Conservation (phyloP, 2,329 filamentous ascomycete genomes). For the Grosmannia clavigera region DNA sequence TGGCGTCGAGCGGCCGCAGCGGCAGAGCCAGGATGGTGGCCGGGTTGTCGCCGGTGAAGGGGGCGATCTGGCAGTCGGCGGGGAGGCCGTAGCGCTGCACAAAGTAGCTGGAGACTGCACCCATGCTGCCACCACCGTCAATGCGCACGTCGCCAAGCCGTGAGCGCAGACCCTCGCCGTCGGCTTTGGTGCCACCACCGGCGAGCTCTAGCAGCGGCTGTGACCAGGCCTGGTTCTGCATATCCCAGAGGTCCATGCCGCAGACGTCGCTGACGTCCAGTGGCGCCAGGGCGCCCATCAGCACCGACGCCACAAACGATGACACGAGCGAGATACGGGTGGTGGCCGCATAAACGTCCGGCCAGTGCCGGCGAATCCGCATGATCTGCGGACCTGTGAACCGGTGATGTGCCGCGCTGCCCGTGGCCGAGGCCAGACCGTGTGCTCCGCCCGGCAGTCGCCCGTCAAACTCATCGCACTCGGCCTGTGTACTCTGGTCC, state of each 20-base stretch:
- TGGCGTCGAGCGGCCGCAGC: slow-evolving; percentile 76
- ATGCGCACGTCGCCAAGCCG: slow-evolving; percentile 73
- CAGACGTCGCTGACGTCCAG: slow-evolving; percentile 92
- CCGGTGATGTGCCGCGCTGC: slow-evolving; percentile 89
- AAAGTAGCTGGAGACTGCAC: slow-evolving; percentile 68
- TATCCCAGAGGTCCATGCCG: slow-evolving; percentile 95
- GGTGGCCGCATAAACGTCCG: slow-evolving; percentile 69
- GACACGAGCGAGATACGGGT: slow-evolving; percentile 85
- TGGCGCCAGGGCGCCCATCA: slow-evolving; percentile 74
- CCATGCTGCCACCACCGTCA: slow-evolving; percentile 72
- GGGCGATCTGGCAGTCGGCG: slow-evolving; percentile 60
- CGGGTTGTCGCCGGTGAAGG: slow-evolving; percentile 93
- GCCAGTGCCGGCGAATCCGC: slow-evolving; percentile 68
- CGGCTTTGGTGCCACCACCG: slow-evolving; percentile 48
- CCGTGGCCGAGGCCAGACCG: slow-evolving; percentile 65
- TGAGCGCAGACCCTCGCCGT: slow-evolving; percentile 50
- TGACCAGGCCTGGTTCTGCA: slow-evolving; percentile 60
- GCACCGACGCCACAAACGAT: slow-evolving; percentile 83
- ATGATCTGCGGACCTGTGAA: slow-evolving; percentile 98
- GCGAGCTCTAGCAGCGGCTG: slow-evolving; percentile 63
- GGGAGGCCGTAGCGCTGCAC: slow-evolving; percentile 66
- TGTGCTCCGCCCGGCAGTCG: slow-evolving; percentile 49
- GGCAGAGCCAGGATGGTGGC: slow-evolving; percentile 88
- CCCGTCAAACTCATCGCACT: slow-evolving; percentile 81
- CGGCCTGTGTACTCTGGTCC: slow-evolving; percentile 83